These are phyloP conservation scores for Pyrenophora teres DNA, from an alignment of 2,329 filamentous ascomycete species.

Conservation along the genomic window DNA sequence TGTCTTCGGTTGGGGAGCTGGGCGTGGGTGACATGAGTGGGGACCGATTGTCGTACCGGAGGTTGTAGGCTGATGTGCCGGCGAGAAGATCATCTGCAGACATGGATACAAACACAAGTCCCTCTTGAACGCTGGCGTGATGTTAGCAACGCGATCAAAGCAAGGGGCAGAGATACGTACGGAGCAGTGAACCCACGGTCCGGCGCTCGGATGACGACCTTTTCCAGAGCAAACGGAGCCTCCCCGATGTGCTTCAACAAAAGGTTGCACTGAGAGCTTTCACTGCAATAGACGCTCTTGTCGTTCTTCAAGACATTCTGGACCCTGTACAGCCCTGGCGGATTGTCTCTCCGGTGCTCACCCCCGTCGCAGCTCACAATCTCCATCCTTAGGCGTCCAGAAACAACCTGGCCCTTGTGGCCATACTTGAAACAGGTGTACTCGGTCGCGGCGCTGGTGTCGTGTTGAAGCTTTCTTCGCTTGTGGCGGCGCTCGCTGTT, in stretches of 20 bases:
- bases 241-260: slow-evolving; percentile 80
- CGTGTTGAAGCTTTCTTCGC: slow-evolving; percentile 49
- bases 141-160: slow-evolving; percentile 38
- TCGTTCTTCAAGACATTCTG: slow-evolving; percentile 87
- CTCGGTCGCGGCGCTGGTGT: slow-evolving; percentile 25
- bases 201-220: slow-evolving; percentile 86
- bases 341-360: slow-evolving; percentile 62
- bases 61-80: slow-evolving; percentile 75
- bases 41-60: slow-evolving; percentile 58
- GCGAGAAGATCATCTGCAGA: slow-evolving; percentile 73
- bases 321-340: slow-evolving; percentile 50
- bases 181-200: slow-evolving; percentile 80
- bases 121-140: slow-evolving; percentile 74
- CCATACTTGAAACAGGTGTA: slow-evolving; percentile 72
- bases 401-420: slow-evolving; percentile 82
- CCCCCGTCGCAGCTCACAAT: slow-evolving; percentile 89
- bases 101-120: slow-evolving; percentile 92
- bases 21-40: slow-evolving; percentile 34
- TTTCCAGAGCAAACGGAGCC: slow-evolving; percentile 80
- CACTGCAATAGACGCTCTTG: slow-evolving; percentile 85
- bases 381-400: slow-evolving; percentile 82
- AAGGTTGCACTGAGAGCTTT: slow-evolving; percentile 85
- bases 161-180: slow-evolving; percentile 60
- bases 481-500: slow-evolving; percentile 35
- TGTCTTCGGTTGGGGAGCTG: slow-evolving; percentile 27